Conservation (phyloP, 441 rosid species). For the Aquilaria agallochum region DNA sequence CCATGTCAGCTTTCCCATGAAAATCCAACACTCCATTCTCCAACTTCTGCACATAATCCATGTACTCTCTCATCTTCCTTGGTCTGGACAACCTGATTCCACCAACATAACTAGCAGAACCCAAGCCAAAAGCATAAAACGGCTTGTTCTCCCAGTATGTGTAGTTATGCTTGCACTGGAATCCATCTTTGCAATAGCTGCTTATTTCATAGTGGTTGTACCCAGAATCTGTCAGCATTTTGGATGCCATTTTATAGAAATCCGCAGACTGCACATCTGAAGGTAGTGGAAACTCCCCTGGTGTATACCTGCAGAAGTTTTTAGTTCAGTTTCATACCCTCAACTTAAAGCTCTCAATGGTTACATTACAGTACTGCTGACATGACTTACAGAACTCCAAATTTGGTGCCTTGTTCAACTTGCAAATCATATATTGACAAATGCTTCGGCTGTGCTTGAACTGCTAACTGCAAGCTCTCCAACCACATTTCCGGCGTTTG, state of each 20-base stretch:
- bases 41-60: slow-evolving; percentile 52
- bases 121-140: slow-evolving; percentile 87
- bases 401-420: slow-evolving; percentile 93
- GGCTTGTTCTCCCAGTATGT: slow-evolving; percentile 88
- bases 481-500: slow-evolving; percentile 87
- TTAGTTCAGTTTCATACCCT: neutral
- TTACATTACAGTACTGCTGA: neutral
- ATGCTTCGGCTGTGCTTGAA: slow-evolving; percentile 62
- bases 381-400: slow-evolving; percentile 62
- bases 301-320: slow-evolving; percentile 59
- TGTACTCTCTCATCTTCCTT: slow-evolving; percentile 67
- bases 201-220: slow-evolving; percentile 88
- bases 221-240: slow-evolving; percentile 56
- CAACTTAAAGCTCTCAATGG: slow-evolving; percentile 8
- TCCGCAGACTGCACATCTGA: slow-evolving; percentile 76
- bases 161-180: slow-evolving; percentile 73
- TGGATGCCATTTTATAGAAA: slow-evolving; percentile 70
- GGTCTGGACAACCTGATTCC: slow-evolving; percentile 96
- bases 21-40: slow-evolving; percentile 42
- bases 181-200: slow-evolving; percentile 64
- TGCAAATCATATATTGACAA: slow-evolving; percentile 95
- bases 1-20: slow-evolving; percentile 29
- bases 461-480: slow-evolving; percentile 61
- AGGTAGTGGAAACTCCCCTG: slow-evolving; percentile 87
- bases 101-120: slow-evolving; percentile 81